phyloP scores from a whole-genome alignment of 192 early-diverging fungal genomes.

The Chytriomyces confervae region DNA sequence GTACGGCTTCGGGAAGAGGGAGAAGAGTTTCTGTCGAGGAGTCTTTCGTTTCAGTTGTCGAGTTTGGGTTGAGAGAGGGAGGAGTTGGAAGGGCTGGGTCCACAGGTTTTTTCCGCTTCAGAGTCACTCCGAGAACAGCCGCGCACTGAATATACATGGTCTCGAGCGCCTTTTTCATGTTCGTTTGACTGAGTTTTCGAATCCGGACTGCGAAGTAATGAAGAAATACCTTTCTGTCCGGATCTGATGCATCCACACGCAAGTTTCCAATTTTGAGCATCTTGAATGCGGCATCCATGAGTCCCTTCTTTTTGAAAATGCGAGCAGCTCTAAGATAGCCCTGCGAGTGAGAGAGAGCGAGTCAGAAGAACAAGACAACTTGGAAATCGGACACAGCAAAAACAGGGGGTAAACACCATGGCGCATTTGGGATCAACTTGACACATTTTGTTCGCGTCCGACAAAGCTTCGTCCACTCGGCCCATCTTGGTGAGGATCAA shows the following conservation, averaged over 20 bases:
- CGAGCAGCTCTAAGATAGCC: slow-evolving; percentile 21
- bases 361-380: background rate
- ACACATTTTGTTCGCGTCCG: slow-evolving; percentile 11
- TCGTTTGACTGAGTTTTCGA: background rate
- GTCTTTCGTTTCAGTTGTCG: background rate
- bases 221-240: slow-evolving; percentile 13
- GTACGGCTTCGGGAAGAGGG: background rate
- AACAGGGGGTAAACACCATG: background rate
- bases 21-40: background rate
- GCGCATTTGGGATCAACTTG: background rate
- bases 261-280: slow-evolving; percentile 7
- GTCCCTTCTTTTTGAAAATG: slow-evolving; percentile 19
- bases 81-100: background rate
- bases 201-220: background rate
- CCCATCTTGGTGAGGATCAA: slow-evolving; percentile 7
- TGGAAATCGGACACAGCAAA: background rate
- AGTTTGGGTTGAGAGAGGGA: background rate
- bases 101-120: slow-evolving; percentile 17
- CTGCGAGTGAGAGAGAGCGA: background rate
- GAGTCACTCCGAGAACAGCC: slow-evolving; percentile 10
- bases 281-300: slow-evolving; percentile 28
- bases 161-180: slow-evolving; percentile 25
- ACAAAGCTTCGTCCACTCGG: slow-evolving; percentile 10
- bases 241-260: slow-evolving; percentile 11
- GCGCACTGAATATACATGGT: slow-evolving; percentile 12